Evolutionary conservation across 139 green algal species (phyloP).

Genomic region (Picochlorum sp.): DNA sequence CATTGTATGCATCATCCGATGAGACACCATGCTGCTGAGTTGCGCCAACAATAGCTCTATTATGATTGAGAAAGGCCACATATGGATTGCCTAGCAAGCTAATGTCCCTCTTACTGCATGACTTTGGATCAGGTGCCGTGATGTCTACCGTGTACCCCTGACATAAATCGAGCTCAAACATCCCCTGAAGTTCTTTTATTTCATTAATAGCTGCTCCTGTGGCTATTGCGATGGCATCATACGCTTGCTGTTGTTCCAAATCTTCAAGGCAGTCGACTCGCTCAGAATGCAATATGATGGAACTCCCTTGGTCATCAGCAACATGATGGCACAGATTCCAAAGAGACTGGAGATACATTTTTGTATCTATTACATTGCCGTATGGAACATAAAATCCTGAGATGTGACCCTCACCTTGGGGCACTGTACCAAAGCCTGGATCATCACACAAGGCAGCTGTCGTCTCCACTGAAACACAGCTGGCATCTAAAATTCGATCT

Average conservation of each 20-base stretch:
- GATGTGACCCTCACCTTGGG: too few relatives aligned
- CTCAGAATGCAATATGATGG: conserved; percentile 11
- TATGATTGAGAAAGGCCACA: conserved; percentile 40
- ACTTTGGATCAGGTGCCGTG: conserved; percentile 15
- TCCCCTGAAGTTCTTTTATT: conserved; percentile 35
- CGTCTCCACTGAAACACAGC: too few relatives aligned
- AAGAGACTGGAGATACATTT: conserved; percentile 49
- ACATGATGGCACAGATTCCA: conserved; percentile 45
- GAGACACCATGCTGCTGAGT: conserved; percentile 50
- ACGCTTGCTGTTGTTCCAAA: conserved; percentile 18
- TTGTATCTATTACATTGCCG: conserved; percentile 31
- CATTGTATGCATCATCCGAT: conserved; percentile 27
- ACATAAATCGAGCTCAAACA: conserved; percentile 42
- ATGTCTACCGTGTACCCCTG: conserved; percentile 45
- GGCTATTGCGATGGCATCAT: conserved; percentile 52
- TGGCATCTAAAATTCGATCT: too few relatives aligned
- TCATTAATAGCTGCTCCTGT: conserved; percentile 49
- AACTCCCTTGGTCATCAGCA: conserved; percentile 9
- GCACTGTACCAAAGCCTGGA: too few relatives aligned
- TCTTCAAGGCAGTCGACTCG: conserved; percentile 31
- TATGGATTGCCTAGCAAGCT: conserved; percentile 73
- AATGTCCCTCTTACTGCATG: conserved; percentile 18
- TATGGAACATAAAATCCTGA: background rate
- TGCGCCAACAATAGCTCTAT: conserved; percentile 53
- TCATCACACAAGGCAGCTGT: too few relatives aligned